Conservation (phyloP, 208 protist species). For the Crithidia expoeki region DNA sequence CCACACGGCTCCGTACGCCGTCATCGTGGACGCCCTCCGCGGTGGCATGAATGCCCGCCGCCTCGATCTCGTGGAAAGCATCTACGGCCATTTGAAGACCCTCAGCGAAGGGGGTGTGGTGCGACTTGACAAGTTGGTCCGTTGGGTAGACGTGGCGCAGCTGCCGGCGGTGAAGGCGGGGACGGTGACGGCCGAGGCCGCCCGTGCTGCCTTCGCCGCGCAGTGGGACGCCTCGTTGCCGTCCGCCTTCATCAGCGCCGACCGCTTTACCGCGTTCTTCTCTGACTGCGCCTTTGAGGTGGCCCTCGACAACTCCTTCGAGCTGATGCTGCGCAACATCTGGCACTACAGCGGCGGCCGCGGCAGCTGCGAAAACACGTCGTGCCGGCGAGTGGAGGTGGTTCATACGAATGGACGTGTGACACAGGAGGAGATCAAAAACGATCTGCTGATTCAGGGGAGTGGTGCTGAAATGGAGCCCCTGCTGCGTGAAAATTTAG, state of each 20-base stretch:
- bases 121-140: constrained; percentile 42
- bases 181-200: constrained; percentile 43
- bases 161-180: constrained; percentile 53
- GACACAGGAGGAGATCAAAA: constrained; percentile 82
- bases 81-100: constrained; percentile 70
- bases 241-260: constrained; percentile 50
- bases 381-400: constrained; percentile 84
- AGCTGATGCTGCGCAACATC: constrained; percentile 84
- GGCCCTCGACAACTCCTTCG: constrained; percentile 75
- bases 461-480: constrained; percentile 47
- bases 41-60: constrained; percentile 76
- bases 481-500: constrained; percentile 68
- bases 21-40: constrained; percentile 65
- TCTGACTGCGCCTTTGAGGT: constrained; percentile 83
- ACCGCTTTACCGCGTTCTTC: constrained; percentile 74
- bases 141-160: constrained; percentile 69
- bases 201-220: constrained; percentile 52
- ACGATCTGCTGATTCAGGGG: constrained; percentile 81
- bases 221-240: constrained; percentile 59
- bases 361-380: constrained; percentile 80
- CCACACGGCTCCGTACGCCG: constrained; percentile 44
- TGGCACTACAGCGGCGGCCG: constrained; percentile 92
- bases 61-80: constrained; percentile 54
- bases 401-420: constrained; percentile 82
- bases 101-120: constrained; percentile 55